Evolutionary conservation across 768 basidiomycete genomes (phyloP), one percentile per base, ranked within the genome.

Genomic region (Podaxis pistillaris): DNA sequence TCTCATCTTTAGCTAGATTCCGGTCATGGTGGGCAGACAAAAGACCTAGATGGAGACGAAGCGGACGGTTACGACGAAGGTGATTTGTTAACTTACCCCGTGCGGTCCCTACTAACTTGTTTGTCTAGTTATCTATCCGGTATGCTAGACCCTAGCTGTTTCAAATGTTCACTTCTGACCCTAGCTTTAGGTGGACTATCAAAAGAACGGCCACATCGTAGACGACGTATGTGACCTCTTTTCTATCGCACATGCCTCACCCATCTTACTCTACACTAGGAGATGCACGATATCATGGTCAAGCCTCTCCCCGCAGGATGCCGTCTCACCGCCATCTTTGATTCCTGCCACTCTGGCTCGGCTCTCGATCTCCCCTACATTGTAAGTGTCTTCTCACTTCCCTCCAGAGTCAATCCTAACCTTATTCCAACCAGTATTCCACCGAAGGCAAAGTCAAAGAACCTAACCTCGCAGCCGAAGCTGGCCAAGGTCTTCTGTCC

Each of bases 381-480:
- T 41, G 88, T 90, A 74, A 41, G 80, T 64, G 26, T 19, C 19
- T 28, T 58, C 26, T 15, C 54, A 49, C 60, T 19, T 15, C 41
- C 59, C 49, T 47, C 33, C 44, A 17, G n/a, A 17, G 1, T 13
- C 28, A 59, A 36, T 36, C 38, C 3, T 33, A 47, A 9, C 37
- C 63, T 15, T 44, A 51, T 24, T 15, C 55, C 13, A 15, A 51
- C 12, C 64, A 91, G 87, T 98, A 98, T 76, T 94, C 94, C 22
- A 96, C 94, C 6, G 94, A 98, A 76, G 95, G 95, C 54, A 94
- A 93, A 71, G 77, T 98, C 71, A 97, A 98, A 74, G 94, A 97
- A 71, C 94, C 96, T 37, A 96, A 97, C 70, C 76, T 94, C 15
- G 87, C 88, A 11, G 83, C 88, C 8, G 94, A 93, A 70, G 95